phyloP scores from a whole-genome alignment of 306 rosid genomes.

The Biancaea sappan region DNA sequence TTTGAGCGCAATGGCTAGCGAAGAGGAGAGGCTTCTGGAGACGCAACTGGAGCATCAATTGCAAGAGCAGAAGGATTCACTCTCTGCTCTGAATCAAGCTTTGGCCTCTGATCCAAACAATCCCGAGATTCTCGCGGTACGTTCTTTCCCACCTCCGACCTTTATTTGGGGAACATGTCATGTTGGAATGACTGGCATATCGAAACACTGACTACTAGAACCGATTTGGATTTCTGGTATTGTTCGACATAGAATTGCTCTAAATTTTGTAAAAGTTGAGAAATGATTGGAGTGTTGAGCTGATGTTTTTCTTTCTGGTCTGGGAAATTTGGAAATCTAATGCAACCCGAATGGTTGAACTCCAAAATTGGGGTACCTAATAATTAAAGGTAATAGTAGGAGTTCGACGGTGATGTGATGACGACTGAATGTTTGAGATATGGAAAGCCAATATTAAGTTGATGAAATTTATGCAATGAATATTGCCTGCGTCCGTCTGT shows the following conservation, averaged over 20 bases:
- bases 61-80: slow-evolving; percentile 82
- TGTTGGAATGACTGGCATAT: neutral
- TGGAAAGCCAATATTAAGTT: neutral
- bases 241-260: neutral
- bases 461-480: neutral
- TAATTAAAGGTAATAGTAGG: neutral
- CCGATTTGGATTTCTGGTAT: neutral
- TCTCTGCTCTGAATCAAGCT: slow-evolving; percentile 67
- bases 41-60: slow-evolving; percentile 78
- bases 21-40: slow-evolving; percentile 93
- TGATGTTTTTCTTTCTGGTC: neutral
- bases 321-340: neutral
- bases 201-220: neutral
- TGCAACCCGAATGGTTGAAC: slow-evolving; percentile 14
- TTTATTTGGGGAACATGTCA: neutral
- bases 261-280: neutral
- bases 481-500: too few species aligned
- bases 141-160: neutral
- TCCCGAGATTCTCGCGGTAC: slow-evolving; percentile 72
- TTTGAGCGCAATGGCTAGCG: slow-evolving; percentile 62
- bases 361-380: neutral
- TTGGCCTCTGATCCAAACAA: slow-evolving; percentile 68
- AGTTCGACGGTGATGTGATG: neutral
- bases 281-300: neutral
- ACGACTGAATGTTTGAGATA: neutral